A percentile compares a stretch with the other conserved stretches of the same genome.
Evolutionary conservation across 805 yeast species (phyloP).

Genomic region (Lipomyces starkeyi): DNA sequence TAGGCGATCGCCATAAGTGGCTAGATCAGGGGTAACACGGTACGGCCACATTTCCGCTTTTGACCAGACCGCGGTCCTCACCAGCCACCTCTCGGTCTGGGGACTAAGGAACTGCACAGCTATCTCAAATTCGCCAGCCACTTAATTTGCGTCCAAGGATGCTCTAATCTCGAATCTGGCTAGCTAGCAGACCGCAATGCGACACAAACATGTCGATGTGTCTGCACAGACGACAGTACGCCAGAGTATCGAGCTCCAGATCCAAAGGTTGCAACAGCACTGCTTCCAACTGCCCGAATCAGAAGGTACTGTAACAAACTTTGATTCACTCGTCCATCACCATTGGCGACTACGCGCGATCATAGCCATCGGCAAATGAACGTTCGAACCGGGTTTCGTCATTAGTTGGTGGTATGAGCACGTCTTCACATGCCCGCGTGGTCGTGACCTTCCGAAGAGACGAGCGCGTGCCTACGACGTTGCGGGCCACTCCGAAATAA

Average conservation of each 20-base stretch:
- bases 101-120: not conserved
- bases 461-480: too few relatives aligned
- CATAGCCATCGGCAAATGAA: too few relatives aligned
- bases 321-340: too few relatives aligned
- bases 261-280: slow-evolving; percentile 62
- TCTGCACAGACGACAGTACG: slow-evolving; percentile 55
- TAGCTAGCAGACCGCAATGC: slow-evolving; percentile 57
- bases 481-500: too few relatives aligned
- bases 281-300: slow-evolving; percentile 64
- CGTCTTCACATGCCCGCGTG: too few relatives aligned
- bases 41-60: not conserved
- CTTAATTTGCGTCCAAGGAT: not conserved
- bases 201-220: slow-evolving; percentile 59
- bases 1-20: not conserved
- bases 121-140: not conserved
- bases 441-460: too few relatives aligned
- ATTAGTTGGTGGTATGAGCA: too few relatives aligned
- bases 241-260: slow-evolving; percentile 69
- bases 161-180: too few relatives aligned
- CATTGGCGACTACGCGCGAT: too few relatives aligned
- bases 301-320: slow-evolving; percentile 54
- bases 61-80: not conserved
- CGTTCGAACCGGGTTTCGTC: too few relatives aligned
- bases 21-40: not conserved
- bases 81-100: not conserved